phyloP scores from a whole-genome alignment of 75 land plant genomes.

The Picea glauca region DNA sequence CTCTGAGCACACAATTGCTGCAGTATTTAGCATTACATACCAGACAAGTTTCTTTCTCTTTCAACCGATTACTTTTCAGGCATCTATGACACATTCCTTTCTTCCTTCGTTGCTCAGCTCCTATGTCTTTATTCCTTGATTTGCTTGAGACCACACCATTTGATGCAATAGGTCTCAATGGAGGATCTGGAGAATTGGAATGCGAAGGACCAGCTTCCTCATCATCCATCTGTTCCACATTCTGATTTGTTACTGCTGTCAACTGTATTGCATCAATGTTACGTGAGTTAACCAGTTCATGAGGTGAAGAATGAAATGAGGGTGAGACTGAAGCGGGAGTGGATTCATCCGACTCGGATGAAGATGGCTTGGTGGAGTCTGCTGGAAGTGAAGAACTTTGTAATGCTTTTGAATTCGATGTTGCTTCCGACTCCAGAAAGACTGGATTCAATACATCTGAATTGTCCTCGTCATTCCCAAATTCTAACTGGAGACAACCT shows the following conservation, averaged over 20 bases:
- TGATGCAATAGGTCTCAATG: not conserved
- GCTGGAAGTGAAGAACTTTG: not conserved
- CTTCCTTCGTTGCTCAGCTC: slow-evolving; percentile 26
- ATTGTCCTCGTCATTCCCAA: not conserved
- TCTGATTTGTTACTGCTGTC: slow-evolving; percentile 23
- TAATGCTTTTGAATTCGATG: not conserved
- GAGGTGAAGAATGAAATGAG: slow-evolving; percentile 6
- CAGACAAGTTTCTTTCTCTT: slow-evolving; percentile 90
- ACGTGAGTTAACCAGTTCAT: not conserved
- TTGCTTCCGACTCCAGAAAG: not conserved
- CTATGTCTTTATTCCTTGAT: slow-evolving; percentile 7
- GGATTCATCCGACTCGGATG: slow-evolving; percentile 7
- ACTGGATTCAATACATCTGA: not conserved
- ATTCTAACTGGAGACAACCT: not conserved
- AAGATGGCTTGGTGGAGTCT: not conserved
- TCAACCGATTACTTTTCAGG: slow-evolving; percentile 59
- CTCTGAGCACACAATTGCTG: slow-evolving; percentile 72
- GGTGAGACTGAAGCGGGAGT: not conserved
- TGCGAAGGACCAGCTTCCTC: slow-evolving; percentile 14
- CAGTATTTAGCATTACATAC: slow-evolving; percentile 94
- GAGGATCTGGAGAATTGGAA: slow-evolving; percentile 1
- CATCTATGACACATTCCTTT: slow-evolving; percentile 82
- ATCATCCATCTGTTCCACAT: slow-evolving; percentile 10
- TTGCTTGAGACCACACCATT: not conserved
- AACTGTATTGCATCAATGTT: slow-evolving; percentile 6